Base-by-base conservation (phyloP, 306 rosid genomes). In the Vicia sativa region DNA sequence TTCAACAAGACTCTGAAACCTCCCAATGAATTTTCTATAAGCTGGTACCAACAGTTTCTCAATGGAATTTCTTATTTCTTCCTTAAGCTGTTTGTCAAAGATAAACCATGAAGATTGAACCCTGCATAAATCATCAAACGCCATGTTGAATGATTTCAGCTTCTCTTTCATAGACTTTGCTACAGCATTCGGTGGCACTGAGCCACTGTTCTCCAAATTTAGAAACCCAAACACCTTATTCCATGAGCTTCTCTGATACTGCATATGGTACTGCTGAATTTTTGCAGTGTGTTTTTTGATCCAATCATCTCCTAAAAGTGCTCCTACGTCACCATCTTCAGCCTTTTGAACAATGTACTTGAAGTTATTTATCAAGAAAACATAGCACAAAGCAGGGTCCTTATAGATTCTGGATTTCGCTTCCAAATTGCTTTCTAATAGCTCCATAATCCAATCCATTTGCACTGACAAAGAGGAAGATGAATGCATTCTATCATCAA, bases 361-460 rank as follows among this genome's bases (percentile, higher is more conserved):
- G 23, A 90, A 91, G 56, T 90, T 93, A 63, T 93, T 93, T 96
- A 90, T 90, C 90, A 93, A 78, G 77, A 93, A 93, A 31, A 93
- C 81, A 58, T 69, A 80, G 80, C 89, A 67, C 79, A 93, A 75
- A 3, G 90, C 87, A 48, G 87, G 52, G 72, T 90, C 90, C 70
- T 80, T 74, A 55, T 93, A 93, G 26, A 85, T 81, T 79, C 84
- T 93, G n/a, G 97, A 88, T 75, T 93, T 93, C 0, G 96, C 86
- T 65, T 88, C 99, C 55, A 93, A 82, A 79, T 93, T 93, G 65
- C 95, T 90, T 83, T 85, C 96, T 29, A 90, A 54, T 9, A 88
- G 78, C 68, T 90, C 97, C 99, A 93, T 93, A 23, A 88, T 85
- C 97, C 97, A 90, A 8, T 79, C 97, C 81, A 93, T 85, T 75